Base-by-base conservation (phyloP, 495 filamentous ascomycete species). In the Penicillium goetzii region DNA sequence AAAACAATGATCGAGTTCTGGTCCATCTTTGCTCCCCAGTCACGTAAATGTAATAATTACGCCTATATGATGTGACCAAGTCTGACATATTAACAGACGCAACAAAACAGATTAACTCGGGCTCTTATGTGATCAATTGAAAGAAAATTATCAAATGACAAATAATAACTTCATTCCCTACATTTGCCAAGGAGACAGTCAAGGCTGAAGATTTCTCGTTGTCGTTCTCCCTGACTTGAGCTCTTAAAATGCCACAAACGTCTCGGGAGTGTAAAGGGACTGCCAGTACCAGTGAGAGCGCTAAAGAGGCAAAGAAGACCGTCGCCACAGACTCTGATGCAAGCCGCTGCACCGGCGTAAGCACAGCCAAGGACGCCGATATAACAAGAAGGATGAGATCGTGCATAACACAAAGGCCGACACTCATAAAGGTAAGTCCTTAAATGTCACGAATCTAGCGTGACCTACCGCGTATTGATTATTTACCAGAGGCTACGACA, bases 281-380 rank as follows among this genome's bases (percentile, higher is more conserved):
- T n/a, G n/a, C n/a, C 11, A 47, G 51, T 41, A 59, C 63, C 43
- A 51, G 59, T 2, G 23, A 54, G 21, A 54, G 60, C n/a, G 63
- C 67, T 25, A 64, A 69, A 60, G 64, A 69, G 64, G 57, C 49
- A 64, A 69, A 66, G 60, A 69, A 67, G 58, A 21, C 56, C 10
- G 60, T 69, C 21, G 67, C 67, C 11, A 69, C 67, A 47, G 58
- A 67, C 55, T 55, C 38, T 19, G 54, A 69, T 54, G 61, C 64
- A 12, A 56, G 40, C 49, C 11, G 61, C 9, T n/a, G 51, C 49
- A 69, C 64, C 45, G 64, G 67, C 1, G 64, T 57, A 21, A 38
- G 3, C n/a, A 64, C 67, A 19, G 64, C 67, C 19, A 61, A 56
- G 33, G 67, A 69, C 26, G 67, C 64, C n/a, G 8, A 61, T 25